Evolutionary conservation across 2,329 filamentous ascomycete genomes (phyloP).

Genomic region (Davidsoniella eucalypti): DNA sequence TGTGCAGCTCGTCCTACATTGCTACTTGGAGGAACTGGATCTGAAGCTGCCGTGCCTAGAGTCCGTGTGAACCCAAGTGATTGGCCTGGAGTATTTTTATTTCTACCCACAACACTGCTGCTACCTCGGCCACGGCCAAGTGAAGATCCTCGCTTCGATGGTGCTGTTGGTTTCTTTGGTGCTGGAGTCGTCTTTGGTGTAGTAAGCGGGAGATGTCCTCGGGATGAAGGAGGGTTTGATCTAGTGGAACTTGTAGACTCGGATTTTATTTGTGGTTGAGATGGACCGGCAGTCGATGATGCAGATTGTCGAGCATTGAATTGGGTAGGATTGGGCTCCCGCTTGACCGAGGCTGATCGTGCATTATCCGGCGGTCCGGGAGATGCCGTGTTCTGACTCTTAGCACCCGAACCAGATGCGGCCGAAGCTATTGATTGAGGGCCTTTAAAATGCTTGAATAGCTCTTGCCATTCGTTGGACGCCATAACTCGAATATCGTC

Average conservation of each 20-base stretch:
- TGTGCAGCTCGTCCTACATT: neutral
- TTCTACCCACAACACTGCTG: neutral
- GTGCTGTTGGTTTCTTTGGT: neutral
- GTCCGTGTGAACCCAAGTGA: slow-evolving; percentile 6
- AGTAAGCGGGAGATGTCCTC: neutral
- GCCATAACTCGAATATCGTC: slow-evolving; percentile 30
- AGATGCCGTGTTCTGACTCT: no score
- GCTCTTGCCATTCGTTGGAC: slow-evolving; percentile 46
- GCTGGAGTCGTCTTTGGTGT: neutral
- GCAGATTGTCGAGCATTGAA: no score
- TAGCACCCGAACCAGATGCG: neutral
- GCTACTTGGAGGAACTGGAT: neutral
- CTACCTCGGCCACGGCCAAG: no score
- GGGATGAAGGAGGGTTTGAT: neutral
- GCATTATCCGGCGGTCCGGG: no score
- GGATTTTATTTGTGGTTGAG: no score
- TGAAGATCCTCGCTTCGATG: neutral
- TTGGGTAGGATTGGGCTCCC: neutral
- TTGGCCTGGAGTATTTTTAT: neutral
- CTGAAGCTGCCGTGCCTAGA: slow-evolving; percentile 2
- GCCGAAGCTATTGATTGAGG: neutral
- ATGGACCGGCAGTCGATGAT: no score
- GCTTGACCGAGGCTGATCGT: neutral
- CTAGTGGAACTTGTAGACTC: no score
- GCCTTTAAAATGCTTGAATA: slow-evolving; percentile 20